Evolutionary conservation across 2,329 filamentous ascomycete species (phyloP).

Genomic region (Alternaria novae-zelandiae): DNA sequence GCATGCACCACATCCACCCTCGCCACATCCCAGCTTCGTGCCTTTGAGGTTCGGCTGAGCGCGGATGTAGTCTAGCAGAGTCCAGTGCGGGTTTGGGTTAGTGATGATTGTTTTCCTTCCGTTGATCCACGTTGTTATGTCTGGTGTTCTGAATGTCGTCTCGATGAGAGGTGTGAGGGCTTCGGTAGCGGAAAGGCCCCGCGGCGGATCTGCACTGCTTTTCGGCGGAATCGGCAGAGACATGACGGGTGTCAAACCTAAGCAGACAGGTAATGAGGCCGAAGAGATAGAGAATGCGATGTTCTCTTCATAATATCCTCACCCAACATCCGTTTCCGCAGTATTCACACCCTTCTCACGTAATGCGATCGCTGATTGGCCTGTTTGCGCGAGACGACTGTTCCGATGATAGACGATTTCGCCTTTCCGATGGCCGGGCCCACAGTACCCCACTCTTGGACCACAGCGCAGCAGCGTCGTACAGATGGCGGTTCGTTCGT

Average conservation of each 20-base stretch:
- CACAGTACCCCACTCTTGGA: conserved; percentile 31
- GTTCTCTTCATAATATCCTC: conserved; percentile 4
- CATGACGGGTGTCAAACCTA: conserved; percentile 24
- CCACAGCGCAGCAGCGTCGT: neutral
- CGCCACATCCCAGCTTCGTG: conserved; percentile 93
- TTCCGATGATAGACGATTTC: conserved; percentile 5
- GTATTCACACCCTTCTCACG: conserved; percentile 19
- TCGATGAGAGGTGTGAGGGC: conserved; percentile 71
- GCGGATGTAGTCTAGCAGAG: conserved; percentile 87
- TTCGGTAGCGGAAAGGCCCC: conserved; percentile 36
- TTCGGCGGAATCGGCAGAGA: conserved; percentile 38
- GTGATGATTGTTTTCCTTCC: conserved; percentile 84
- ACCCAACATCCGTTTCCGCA: conserved; percentile 9
- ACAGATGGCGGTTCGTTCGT: conserved; percentile 1
- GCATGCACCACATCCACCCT: conserved; percentile 94
- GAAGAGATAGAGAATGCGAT: neutral
- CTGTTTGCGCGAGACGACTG: neutral
- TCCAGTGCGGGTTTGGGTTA: conserved; percentile 86
- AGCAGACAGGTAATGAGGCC: neutral
- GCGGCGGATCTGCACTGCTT: conserved; percentile 35
- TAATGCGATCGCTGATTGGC: conserved; percentile 33
- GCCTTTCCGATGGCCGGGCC: conserved; percentile 3
- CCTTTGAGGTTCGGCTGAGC: conserved; percentile 84
- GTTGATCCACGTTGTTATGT: conserved; percentile 85
- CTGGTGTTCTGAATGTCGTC: conserved; percentile 76